These are phyloP conservation scores for Picea abies DNA, from an alignment of 83 land plant genomes.

Conservation along the genomic window DNA sequence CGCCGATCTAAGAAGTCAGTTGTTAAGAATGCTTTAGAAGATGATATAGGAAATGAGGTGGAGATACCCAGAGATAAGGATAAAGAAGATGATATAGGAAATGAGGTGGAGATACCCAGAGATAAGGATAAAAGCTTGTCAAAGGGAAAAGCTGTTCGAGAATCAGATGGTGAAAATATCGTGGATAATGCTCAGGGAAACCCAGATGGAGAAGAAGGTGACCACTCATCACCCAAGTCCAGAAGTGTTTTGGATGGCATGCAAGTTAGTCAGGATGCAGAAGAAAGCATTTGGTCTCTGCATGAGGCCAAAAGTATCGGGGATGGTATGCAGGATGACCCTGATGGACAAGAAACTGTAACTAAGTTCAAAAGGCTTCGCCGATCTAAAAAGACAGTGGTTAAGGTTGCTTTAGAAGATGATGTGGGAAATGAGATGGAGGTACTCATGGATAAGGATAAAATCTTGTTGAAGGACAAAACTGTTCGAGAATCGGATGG, in stretches of 20 bases:
- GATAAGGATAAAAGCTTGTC: neutral
- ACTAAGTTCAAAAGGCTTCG: neutral
- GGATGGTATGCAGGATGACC: constrained; percentile 12
- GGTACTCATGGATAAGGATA: neutral
- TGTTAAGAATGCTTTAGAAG: constrained; percentile 8
- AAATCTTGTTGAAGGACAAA: neutral
- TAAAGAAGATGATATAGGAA: neutral
- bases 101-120: neutral
- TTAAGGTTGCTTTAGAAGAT: constrained; percentile 4
- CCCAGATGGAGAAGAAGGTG: neutral
- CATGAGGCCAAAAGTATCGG: neutral
- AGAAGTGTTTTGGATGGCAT: neutral
- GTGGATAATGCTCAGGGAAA: neutral
- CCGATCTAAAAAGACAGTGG: neutral
- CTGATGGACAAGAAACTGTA: constrained; percentile 1
- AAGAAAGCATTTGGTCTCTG: neutral
- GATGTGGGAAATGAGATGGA: neutral
- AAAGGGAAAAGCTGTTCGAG: neutral
- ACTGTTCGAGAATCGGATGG: constrained; percentile 1
- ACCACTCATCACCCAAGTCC: neutral
- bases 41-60: too few relatives aligned
- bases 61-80: too few relatives aligned
- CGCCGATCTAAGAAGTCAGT: neutral
- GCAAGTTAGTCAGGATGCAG: neutral
- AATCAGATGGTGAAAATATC: constrained; percentile 7